phyloP scores from a whole-genome alignment of 768 basidiomycete genomes.

The Amanita rubescens region DNA sequence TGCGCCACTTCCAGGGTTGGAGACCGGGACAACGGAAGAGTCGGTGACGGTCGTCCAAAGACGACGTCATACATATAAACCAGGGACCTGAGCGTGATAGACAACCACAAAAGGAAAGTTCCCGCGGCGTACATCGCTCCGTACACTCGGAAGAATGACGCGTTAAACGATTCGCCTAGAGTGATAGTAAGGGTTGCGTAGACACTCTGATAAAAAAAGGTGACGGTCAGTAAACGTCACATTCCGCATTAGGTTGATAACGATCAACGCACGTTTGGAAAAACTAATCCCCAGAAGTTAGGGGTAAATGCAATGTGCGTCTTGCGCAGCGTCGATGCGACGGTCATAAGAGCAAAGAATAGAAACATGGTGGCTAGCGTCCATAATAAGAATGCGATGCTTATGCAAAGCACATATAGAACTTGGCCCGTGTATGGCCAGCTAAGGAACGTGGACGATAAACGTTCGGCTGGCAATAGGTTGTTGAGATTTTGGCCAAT shows the following conservation, averaged over 20 bases:
- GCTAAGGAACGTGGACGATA: constrained; percentile 28
- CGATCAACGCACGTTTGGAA: constrained; percentile 46
- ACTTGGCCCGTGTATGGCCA: constrained; percentile 22
- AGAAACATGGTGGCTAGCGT: constrained; percentile 58
- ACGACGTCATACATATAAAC: constrained; percentile 8
- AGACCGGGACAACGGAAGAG: background rate
- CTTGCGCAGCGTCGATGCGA: constrained; percentile 35
- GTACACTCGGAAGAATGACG: constrained; percentile 46
- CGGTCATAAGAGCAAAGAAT: constrained; percentile 43
- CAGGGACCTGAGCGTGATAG: constrained; percentile 37
- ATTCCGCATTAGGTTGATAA: background rate
- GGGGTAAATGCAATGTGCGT: constrained; percentile 43
- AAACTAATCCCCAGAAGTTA: constrained; percentile 62
- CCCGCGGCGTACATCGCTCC: constrained; percentile 47
- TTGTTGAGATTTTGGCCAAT: constrained; percentile 43
- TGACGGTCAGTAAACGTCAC: background rate
- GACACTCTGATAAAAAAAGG: constrained; percentile 46
- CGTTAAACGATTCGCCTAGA: constrained; percentile 42
- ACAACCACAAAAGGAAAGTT: constrained; percentile 47
- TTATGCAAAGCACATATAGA: constrained; percentile 40
- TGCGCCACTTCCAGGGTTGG: background rate
- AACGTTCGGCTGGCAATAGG: constrained; percentile 26
- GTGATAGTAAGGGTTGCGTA: constrained; percentile 58
- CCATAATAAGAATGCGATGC: constrained; percentile 50
- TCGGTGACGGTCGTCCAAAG: background rate